A percentile compares a stretch with the other conserved stretches of the same genome.
phyloP scores from a whole-genome alignment of 352 stramenopile species.

The Phytophthora macrochlamydospora region DNA sequence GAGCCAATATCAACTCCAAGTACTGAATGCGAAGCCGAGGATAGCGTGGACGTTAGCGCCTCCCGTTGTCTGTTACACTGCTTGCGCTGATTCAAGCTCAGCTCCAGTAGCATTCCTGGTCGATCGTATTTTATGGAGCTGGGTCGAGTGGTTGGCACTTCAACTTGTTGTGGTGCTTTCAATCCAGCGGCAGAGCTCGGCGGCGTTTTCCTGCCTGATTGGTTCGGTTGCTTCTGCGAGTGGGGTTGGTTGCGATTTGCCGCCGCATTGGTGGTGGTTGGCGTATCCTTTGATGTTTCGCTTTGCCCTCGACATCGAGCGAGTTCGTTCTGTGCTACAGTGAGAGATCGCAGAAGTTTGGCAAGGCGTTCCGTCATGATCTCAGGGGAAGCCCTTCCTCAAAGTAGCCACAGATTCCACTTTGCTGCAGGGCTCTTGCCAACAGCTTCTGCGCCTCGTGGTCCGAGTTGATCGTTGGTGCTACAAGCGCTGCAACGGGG shows the following conservation, averaged over 20 bases:
- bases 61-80: conserved; percentile 60
- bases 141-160: conserved; percentile 45
- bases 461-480: conserved; percentile 15
- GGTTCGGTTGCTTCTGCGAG: neutral
- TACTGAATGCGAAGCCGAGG: conserved; percentile 55
- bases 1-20: conserved; percentile 53
- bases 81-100: conserved; percentile 70
- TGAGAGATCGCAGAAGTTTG: conserved; percentile 62
- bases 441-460: conserved; percentile 55
- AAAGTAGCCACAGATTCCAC: conserved; percentile 68
- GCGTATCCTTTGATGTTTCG: conserved; percentile 8
- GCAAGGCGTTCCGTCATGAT: conserved; percentile 47
- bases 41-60: conserved; percentile 43
- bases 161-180: conserved; percentile 19
- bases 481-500: conserved; percentile 55
- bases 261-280: conserved; percentile 7
- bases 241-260: conserved; percentile 12
- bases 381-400: conserved; percentile 43
- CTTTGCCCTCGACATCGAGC: conserved; percentile 43
- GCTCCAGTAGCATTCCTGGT: conserved; percentile 68
- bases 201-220: conserved; percentile 11
- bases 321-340: conserved; percentile 60
- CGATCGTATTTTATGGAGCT: conserved; percentile 65
- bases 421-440: conserved; percentile 50
- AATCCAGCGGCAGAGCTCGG: conserved; percentile 17